Evolutionary conservation across 2,329 filamentous ascomycete genomes (phyloP).

Genomic region (Fusarium tanahbumbuense): DNA sequence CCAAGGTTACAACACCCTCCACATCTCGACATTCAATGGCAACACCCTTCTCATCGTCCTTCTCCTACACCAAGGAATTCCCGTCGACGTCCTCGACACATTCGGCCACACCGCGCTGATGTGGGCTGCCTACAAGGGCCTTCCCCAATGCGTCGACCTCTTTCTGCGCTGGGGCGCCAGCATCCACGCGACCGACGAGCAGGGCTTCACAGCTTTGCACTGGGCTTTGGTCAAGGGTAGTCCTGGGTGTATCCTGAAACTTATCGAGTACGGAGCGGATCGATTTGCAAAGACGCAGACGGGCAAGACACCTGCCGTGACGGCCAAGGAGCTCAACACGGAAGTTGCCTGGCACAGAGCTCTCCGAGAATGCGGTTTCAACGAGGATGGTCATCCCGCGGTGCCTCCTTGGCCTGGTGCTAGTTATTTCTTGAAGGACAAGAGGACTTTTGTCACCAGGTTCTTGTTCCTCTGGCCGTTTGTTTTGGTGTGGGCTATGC

Average conservation of each 20-base stretch:
- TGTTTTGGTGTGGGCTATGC: slow-evolving; percentile 74
- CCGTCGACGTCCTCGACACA: slow-evolving; percentile 88
- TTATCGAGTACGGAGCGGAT: slow-evolving; percentile 95
- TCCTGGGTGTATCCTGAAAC: slow-evolving; percentile 87
- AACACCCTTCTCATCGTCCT: slow-evolving; percentile 91
- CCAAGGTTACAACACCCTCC: slow-evolving; percentile 97
- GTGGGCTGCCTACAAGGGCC: slow-evolving; percentile 99
- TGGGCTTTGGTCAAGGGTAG: slow-evolving; percentile 97
- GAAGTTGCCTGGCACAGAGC: slow-evolving; percentile 83
- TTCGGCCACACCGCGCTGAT: slow-evolving; percentile 95
- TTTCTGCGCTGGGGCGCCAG: slow-evolving; percentile 96
- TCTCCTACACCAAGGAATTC: slow-evolving; percentile 93
- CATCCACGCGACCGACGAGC: slow-evolving; percentile 89
- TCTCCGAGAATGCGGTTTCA: slow-evolving; percentile 85
- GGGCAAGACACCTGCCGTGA: slow-evolving; percentile 89
- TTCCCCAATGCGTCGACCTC: slow-evolving; percentile 88
- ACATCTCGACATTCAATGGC: slow-evolving; percentile 96
- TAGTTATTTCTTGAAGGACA: slow-evolving; percentile 79
- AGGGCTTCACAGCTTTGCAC: slow-evolving; percentile 93
- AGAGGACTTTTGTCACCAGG: slow-evolving; percentile 79
- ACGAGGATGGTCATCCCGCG: slow-evolving; percentile 78
- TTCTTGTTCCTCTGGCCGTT: slow-evolving; percentile 94
- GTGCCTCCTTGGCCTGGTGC: slow-evolving; percentile 78
- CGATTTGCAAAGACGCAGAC: slow-evolving; percentile 89
- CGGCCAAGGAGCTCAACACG: slow-evolving; percentile 91